Conservation (phyloP, 2,329 filamentous ascomycete species). For the Xylariaceae sp. region DNA sequence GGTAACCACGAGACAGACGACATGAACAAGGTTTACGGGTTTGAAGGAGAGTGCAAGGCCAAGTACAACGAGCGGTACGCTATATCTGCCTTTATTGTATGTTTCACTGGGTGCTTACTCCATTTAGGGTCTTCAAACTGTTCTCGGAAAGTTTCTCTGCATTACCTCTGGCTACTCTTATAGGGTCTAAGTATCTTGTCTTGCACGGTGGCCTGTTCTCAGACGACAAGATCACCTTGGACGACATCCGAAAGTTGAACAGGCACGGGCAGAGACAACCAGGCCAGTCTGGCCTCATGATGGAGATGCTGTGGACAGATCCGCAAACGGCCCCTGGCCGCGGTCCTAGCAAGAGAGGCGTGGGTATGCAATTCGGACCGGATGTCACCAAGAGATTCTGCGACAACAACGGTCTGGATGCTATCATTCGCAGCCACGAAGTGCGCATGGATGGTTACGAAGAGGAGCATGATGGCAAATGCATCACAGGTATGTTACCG, state of each 20-base stretch:
- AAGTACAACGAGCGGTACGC: conserved; percentile 82
- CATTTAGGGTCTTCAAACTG: conserved; percentile 75
- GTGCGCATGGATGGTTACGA: conserved; percentile 99
- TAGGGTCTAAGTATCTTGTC: conserved; percentile 86
- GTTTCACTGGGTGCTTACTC: conserved; percentile 15
- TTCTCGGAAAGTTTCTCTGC: conserved; percentile 98
- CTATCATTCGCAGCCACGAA: conserved; percentile 95
- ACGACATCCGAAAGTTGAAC: conserved; percentile 91
- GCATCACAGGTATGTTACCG: conserved; percentile 71
- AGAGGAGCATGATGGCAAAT: conserved; percentile 90
- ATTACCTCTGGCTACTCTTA: conserved; percentile 83
- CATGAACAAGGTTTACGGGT: conserved; percentile 98
- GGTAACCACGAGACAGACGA: conserved; percentile 99
- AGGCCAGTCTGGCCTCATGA: conserved; percentile 93
- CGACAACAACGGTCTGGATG: conserved; percentile 89
- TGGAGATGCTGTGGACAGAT: conserved; percentile 99
- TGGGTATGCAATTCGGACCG: conserved; percentile 93
- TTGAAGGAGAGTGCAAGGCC: conserved; percentile 95
- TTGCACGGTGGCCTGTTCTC: conserved; percentile 95
- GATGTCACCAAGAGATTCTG: conserved; percentile 97
- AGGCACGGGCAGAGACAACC: conserved; percentile 88
- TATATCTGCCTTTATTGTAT: background rate
- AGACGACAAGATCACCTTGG: conserved; percentile 84
- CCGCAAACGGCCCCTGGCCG: conserved; percentile 82
- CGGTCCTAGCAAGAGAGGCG: conserved; percentile 92